Evolutionary conservation across 2,329 filamentous ascomycete species (phyloP).

Genomic region (Cladobotryum mycophilum): DNA sequence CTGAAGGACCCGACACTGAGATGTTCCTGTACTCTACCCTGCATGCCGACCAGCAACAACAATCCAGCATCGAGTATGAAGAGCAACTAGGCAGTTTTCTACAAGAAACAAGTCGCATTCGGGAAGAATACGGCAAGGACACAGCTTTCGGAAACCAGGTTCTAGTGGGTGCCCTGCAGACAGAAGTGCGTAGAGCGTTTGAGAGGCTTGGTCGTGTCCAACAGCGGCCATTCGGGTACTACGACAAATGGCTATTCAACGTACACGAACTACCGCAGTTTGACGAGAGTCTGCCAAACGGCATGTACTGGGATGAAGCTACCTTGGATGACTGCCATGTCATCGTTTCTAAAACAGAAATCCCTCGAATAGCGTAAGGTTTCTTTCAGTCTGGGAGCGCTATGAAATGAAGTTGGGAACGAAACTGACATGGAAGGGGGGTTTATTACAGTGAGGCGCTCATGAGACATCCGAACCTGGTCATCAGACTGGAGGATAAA

Average conservation of each 20-base stretch:
- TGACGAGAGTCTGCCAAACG: constrained; percentile 32
- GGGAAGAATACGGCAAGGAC: constrained; percentile 16
- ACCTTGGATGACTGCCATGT: constrained; percentile 46
- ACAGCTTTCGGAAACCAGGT: constrained; percentile 20
- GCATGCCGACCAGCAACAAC: not conserved
- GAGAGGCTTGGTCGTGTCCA: constrained; percentile 20
- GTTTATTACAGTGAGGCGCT: constrained; percentile 32
- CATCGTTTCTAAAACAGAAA: constrained; percentile 48
- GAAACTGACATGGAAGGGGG: not conserved
- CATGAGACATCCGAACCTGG: constrained; percentile 38
- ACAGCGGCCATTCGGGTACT: constrained; percentile 24
- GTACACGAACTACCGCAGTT: constrained; percentile 36
- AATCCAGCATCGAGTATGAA: constrained; percentile 20
- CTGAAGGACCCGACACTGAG: constrained; percentile 56
- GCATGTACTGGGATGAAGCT: constrained; percentile 50
- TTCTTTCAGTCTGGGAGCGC: too few species aligned
- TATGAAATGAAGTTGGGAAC: too few species aligned
- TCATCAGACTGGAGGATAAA: constrained; percentile 39
- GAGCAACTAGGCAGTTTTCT: constrained; percentile 29
- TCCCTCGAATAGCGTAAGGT: constrained; percentile 48
- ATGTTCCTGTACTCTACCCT: constrained; percentile 55
- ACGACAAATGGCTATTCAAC: constrained; percentile 55
- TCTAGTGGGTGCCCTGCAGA: constrained; percentile 31
- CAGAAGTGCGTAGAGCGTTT: constrained; percentile 21
- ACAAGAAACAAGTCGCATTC: constrained; percentile 22